phyloP scores from a whole-genome alignment of 257 asterid genomes.

The Forsythia suspensa region DNA sequence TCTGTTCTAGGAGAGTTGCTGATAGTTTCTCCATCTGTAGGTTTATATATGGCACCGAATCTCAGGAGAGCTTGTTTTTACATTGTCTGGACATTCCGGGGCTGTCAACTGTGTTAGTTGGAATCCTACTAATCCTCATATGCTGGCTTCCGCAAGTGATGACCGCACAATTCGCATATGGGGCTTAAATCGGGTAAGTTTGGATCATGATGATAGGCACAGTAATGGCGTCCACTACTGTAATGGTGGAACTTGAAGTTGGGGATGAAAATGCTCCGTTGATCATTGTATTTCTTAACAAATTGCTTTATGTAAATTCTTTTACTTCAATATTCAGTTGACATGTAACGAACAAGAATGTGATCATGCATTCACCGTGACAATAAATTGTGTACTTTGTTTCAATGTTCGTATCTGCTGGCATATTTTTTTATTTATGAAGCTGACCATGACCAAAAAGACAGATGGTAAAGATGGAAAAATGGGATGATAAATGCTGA shows the following conservation, averaged over 20 bases:
- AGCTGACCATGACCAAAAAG: background rate
- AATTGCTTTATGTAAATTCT: slow-evolving; percentile 56
- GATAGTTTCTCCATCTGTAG: slow-evolving; percentile 28
- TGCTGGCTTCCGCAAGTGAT: slow-evolving; percentile 92
- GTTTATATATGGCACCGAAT: slow-evolving; percentile 80
- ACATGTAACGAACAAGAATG: slow-evolving; percentile 40
- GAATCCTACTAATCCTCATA: slow-evolving; percentile 81
- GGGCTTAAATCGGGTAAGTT: slow-evolving; percentile 67
- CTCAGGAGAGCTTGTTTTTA: slow-evolving; percentile 67
- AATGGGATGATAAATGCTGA: background rate
- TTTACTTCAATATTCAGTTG: slow-evolving; percentile 42
- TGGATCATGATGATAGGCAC: slow-evolving; percentile 39
- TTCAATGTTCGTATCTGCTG: background rate
- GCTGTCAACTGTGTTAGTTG: slow-evolving; percentile 88
- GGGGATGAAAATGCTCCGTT: slow-evolving; percentile 10
- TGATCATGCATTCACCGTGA: slow-evolving; percentile 41
- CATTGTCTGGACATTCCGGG: slow-evolving; percentile 73
- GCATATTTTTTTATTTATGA: background rate
- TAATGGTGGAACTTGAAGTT: slow-evolving; percentile 67
- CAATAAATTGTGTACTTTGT: slow-evolving; percentile 33
- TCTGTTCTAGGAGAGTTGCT: background rate
- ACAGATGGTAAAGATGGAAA: background rate
- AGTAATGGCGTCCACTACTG: slow-evolving; percentile 65
- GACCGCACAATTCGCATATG: slow-evolving; percentile 86
- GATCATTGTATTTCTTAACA: slow-evolving; percentile 27